Conservation (phyloP, 768 basidiomycete species). For the Mycena rebaudengoi region DNA sequence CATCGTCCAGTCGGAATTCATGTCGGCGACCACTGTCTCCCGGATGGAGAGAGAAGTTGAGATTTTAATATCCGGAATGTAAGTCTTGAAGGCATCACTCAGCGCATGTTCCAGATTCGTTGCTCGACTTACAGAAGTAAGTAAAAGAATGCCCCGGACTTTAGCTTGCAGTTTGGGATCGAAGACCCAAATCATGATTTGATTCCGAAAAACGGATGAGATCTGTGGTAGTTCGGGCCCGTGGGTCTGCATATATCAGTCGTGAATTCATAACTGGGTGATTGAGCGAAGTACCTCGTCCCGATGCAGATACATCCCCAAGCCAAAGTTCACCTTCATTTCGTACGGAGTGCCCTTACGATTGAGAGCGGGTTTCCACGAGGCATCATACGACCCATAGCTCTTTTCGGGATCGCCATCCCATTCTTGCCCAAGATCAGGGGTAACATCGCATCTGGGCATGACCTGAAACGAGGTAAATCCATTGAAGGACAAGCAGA, state of each 20-base stretch:
- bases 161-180: not conserved
- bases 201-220: not conserved
- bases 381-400: not conserved
- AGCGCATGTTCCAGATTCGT: not conserved
- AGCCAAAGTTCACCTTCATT: slow-evolving; percentile 3
- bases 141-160: not conserved
- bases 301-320: not conserved
- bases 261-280: too few relatives aligned
- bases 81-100: not conserved
- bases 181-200: not conserved
- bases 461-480: not conserved
- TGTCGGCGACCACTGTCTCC: not conserved
- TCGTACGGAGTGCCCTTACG: not conserved
- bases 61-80: not conserved
- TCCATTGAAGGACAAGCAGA: too few relatives aligned
- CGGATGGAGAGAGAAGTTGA: not conserved
- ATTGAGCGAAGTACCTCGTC: not conserved
- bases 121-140: not conserved
- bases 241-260: too few relatives aligned
- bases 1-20: not conserved
- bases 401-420: not conserved
- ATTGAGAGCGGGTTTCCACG: not conserved
- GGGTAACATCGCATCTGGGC: not conserved
- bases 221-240: not conserved
- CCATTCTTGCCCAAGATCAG: not conserved